Base-by-base conservation (phyloP, 306 rosid species). In the Dryas alaskensis region DNA sequence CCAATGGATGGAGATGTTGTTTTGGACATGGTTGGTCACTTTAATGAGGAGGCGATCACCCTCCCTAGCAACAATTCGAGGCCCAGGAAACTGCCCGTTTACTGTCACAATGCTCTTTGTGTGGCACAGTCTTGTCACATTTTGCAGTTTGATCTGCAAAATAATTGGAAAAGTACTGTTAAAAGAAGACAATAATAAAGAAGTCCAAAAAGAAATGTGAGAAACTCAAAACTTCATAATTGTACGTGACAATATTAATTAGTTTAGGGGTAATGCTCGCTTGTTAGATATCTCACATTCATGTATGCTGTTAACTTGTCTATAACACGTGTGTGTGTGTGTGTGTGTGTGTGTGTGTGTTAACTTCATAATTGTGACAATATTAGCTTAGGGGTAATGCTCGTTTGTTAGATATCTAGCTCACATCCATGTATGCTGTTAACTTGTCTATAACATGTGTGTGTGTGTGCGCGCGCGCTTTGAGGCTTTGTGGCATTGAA, bases 31-130 rank as follows among this genome's bases (percentile, higher is more conserved):
- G 74, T 87, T 89, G 42, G 76, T 83, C 43, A 87, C 95, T 84
- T 80, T 74, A 58, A 89, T 85, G n/a, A 87, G 67, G 16, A 87
- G 78, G 3, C 54, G 82, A 45, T 89, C 92, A 27, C 90, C 93
- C 54, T 90, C 97, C n/a, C 93, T 77, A 2, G 89, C 92, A 22
- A 88, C 81, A 73, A 91, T 84, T 5, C 84, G 79, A 67, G 97
- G 97, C 58, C 97, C 97, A 0, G 94, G 97, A 85, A 91, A 87
- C 45, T 84, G 74, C n/a, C 95, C 93, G 49, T 91, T 88, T 60
- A 85, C 92, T 2, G 92, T 87, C 58, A 91, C 82, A 27, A 91
- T 80, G 78, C 80, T 87, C 84, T 85, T 88, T 5, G 76, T 84
- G 74, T 88, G 90, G 76, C 93, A 87, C 4, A 91, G 25, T 54